Conservation (phyloP, 345 rosid species). For the Stellera chamaejasme region DNA sequence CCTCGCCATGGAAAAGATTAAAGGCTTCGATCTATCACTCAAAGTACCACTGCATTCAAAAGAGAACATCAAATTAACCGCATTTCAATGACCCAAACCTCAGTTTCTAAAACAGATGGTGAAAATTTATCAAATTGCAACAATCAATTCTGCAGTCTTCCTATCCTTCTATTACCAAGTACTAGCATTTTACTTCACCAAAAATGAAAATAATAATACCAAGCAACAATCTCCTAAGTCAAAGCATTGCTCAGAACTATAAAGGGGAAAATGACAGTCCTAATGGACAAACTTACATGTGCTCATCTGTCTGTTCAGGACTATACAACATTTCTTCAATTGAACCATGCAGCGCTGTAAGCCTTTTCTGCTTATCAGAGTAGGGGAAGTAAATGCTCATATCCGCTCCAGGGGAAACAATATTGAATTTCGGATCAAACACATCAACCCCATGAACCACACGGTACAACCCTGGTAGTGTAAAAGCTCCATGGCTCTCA, state of each 20-base stretch:
- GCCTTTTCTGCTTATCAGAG: slow-evolving; percentile 50
- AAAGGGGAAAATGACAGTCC: not conserved
- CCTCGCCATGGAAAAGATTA: slow-evolving; percentile 97
- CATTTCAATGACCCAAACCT: not conserved
- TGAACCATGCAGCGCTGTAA: slow-evolving; percentile 74
- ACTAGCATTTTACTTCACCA: not conserved
- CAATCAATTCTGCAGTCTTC: no score
- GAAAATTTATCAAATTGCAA: no score
- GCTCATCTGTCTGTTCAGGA: slow-evolving; percentile 70
- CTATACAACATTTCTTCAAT: slow-evolving; percentile 73
- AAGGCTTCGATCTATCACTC: slow-evolving; percentile 71
- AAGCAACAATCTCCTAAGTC: no score
- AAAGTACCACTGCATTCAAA: slow-evolving; percentile 53
- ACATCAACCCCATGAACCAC: slow-evolving; percentile 97
- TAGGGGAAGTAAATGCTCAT: slow-evolving; percentile 89
- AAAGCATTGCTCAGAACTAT: no score
- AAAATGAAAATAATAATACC: not conserved
- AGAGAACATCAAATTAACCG: slow-evolving; percentile 7
- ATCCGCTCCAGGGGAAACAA: slow-evolving; percentile 98
- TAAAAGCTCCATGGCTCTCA: slow-evolving; percentile 88
- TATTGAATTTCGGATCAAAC: slow-evolving; percentile 96
- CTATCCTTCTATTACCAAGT: not conserved
- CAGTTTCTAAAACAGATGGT: no score
- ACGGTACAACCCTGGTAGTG: slow-evolving; percentile 88
- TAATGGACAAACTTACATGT: slow-evolving; percentile 47